phyloP scores from a whole-genome alignment of 495 filamentous ascomycete genomes.

The Trichoderma reesei region DNA sequence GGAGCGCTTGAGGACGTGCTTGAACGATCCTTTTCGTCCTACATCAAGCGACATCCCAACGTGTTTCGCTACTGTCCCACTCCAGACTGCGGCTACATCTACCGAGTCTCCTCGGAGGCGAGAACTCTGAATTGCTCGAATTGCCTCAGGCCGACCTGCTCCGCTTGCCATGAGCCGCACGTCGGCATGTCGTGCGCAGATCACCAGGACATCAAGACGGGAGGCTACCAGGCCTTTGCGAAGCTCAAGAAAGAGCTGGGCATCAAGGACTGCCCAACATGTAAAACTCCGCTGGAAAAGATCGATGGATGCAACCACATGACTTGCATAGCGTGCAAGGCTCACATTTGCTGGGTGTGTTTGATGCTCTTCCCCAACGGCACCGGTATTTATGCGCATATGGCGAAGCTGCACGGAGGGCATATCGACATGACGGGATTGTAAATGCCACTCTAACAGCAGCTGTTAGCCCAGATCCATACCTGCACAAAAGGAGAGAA shows the following conservation, averaged over 20 bases:
- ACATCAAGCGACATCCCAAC: background rate
- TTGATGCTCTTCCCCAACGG: slow-evolving; percentile 14
- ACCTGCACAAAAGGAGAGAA: too few relatives aligned
- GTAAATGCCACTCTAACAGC: too few relatives aligned
- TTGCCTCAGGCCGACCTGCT: slow-evolving; percentile 23
- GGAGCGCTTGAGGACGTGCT: background rate
- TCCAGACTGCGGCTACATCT: slow-evolving; percentile 21
- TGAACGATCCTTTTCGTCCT: background rate
- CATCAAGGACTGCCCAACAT: slow-evolving; percentile 7
- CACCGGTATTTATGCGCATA: background rate
- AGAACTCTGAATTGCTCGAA: slow-evolving; percentile 17
- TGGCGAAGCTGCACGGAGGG: background rate
- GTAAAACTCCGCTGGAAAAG: slow-evolving; percentile 7
- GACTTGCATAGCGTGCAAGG: slow-evolving; percentile 18
- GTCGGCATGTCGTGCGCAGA: slow-evolving; percentile 22
- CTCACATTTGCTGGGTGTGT: slow-evolving; percentile 24
- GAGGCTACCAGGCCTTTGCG: slow-evolving; percentile 1
- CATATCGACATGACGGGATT: background rate
- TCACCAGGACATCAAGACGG: slow-evolving; percentile 16
- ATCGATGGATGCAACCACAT: slow-evolving; percentile 19
- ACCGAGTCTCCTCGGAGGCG: slow-evolving; percentile 13
- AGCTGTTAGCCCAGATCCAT: too few relatives aligned
- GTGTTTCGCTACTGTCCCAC: background rate
- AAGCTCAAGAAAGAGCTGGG: slow-evolving; percentile 1
- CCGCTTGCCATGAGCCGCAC: slow-evolving; percentile 21